Evolutionary conservation across 495 filamentous ascomycete species (phyloP).

Genomic region (Talaromyces wortmannii): DNA sequence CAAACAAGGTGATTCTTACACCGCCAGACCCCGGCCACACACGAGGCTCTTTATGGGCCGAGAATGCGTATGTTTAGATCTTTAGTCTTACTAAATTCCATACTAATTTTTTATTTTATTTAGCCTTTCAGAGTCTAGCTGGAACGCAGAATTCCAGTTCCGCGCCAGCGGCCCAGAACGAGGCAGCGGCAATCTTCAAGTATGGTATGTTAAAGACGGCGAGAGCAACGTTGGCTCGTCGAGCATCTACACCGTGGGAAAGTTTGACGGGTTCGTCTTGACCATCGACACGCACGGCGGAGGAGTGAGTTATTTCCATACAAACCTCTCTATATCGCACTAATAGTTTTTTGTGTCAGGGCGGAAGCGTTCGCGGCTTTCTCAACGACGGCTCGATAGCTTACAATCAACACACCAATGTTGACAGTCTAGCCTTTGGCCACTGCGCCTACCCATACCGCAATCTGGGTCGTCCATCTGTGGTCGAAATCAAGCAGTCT

Average conservation of each 20-base stretch:
- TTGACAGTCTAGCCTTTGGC: slow-evolving; percentile 85
- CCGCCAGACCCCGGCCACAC: slow-evolving; percentile 82
- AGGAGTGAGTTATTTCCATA: slow-evolving; percentile 29
- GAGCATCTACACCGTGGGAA: slow-evolving; percentile 74
- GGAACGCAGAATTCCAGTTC: slow-evolving; percentile 80
- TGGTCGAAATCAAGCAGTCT: slow-evolving; percentile 65
- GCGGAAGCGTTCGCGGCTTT: slow-evolving; percentile 81
- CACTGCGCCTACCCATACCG: slow-evolving; percentile 89
- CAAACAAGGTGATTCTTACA: slow-evolving; percentile 87
- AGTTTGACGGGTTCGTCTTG: slow-evolving; percentile 82
- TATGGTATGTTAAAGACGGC: slow-evolving; percentile 84
- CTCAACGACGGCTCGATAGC: slow-evolving; percentile 84
- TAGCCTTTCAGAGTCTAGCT: slow-evolving; percentile 51
- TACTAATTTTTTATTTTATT: slow-evolving; percentile 8
- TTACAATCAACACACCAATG: slow-evolving; percentile 69
- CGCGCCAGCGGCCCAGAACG: slow-evolving; percentile 79
- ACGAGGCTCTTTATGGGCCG: slow-evolving; percentile 76
- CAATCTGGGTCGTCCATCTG: slow-evolving; percentile 77
- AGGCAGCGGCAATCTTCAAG: slow-evolving; percentile 80
- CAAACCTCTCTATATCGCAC: neutral
- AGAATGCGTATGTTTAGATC: slow-evolving; percentile 46
- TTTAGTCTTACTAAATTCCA: slow-evolving; percentile 2
- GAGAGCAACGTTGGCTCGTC: slow-evolving; percentile 53
- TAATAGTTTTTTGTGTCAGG: slow-evolving; percentile 34
- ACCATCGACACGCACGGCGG: slow-evolving; percentile 86